Conservation (phyloP, 225 moss, liverwort and hornwort species). For the Physcomitrellopsis africana region DNA sequence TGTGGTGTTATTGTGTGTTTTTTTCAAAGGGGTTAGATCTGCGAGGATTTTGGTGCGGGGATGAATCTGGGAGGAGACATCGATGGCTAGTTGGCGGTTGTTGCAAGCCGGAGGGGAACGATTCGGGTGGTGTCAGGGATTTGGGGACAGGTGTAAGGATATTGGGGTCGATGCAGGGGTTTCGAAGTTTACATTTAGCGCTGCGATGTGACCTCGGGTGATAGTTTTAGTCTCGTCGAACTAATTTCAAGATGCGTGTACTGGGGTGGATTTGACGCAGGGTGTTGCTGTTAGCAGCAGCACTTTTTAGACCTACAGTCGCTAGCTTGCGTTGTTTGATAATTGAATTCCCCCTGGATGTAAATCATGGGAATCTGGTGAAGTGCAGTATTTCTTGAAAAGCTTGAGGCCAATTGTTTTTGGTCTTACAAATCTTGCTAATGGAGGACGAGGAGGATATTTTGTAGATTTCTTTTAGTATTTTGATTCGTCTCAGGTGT, state of each 20-base stretch:
- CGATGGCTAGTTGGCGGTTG: no score
- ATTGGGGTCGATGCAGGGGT: no score
- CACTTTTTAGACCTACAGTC: background rate
- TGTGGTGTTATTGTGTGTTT: no score
- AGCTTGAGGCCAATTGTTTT: background rate
- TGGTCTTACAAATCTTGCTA: background rate
- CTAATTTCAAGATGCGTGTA: background rate
- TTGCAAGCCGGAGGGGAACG: no score
- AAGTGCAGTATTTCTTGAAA: background rate
- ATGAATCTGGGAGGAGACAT: no score
- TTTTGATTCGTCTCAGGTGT: background rate
- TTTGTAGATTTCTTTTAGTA: background rate
- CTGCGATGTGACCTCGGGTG: background rate
- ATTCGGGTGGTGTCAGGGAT: no score
- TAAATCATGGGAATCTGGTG: background rate
- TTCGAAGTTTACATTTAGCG: no score
- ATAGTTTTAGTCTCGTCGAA: background rate
- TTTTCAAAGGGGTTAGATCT: no score
- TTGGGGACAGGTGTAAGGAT: no score
- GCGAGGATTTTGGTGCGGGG: no score
- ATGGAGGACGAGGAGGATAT: background rate
- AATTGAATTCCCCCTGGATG: background rate
- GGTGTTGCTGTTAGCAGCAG: background rate
- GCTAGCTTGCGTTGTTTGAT: background rate
- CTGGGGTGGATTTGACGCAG: background rate